A percentile compares a stretch with the other conserved stretches of the same genome.
phyloP scores from a whole-genome alignment of 2,329 filamentous ascomycete species.

The Trichoderma guizhouense region DNA sequence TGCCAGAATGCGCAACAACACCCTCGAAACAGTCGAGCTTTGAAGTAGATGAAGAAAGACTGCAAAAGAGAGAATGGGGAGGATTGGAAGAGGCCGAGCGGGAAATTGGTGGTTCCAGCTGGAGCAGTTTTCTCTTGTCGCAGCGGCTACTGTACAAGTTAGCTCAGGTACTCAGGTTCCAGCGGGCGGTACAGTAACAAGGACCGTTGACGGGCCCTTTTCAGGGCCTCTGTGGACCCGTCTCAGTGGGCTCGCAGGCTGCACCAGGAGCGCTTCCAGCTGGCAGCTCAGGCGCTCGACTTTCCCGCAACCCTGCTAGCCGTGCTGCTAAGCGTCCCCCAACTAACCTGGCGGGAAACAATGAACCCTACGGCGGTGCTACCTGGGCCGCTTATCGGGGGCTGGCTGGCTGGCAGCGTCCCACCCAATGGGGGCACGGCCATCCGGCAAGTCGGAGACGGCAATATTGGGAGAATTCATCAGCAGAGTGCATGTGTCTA shows the following conservation, averaged over 20 bases:
- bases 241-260: not conserved
- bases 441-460: constrained; percentile 8
- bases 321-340: not conserved
- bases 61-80: constrained; percentile 19
- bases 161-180: constrained; percentile 14
- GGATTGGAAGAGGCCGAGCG: constrained; percentile 17
- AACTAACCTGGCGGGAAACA: not conserved
- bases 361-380: not conserved
- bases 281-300: not conserved
- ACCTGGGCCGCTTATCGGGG: constrained; percentile 1
- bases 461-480: not conserved
- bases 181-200: not conserved
- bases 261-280: not conserved
- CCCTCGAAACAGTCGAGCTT: constrained; percentile 21
- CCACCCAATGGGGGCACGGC: constrained; percentile 1
- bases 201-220: not conserved
- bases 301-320: not conserved
- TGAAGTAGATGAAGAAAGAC: constrained; percentile 18
- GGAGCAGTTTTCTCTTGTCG: constrained; percentile 18
- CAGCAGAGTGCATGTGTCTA: not conserved
- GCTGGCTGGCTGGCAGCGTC: not conserved
- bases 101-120: constrained; percentile 22
- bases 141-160: constrained; percentile 1
- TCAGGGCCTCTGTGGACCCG: constrained; percentile 8
- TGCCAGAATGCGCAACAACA: constrained; percentile 24